Base-by-base conservation (phyloP, 2,329 filamentous ascomycete genomes). In the Xylaria digitata region DNA sequence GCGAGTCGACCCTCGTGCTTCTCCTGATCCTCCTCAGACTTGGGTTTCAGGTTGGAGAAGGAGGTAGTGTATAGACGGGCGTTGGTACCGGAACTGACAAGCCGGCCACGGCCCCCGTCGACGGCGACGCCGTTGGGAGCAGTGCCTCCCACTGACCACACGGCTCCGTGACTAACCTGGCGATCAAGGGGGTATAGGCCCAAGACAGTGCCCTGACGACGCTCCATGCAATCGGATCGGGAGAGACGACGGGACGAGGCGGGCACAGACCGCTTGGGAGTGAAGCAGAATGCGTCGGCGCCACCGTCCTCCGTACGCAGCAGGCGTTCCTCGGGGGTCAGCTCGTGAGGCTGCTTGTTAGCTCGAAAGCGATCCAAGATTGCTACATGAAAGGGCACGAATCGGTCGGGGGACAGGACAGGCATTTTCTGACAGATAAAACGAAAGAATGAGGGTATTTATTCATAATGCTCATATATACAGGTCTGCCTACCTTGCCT, bases 101-200 rank as follows among this genome's bases (percentile, higher is more conserved):
- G 79, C 30, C 86, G 86, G 30, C 89, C 90, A 65, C 85, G 85
- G 1, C 90, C 91, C 77, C 90, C 84, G 53, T 90, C 82, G 21
- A 90, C 81, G 13, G 85, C 85, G 17, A 83, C 80, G 49, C 67
- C 63, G 34, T 34, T 45, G 15, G 87, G 86, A 56, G 87, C 86
- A 9, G 87, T 76, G n/a, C 92, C 91, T 30, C 92, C 92, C 11
- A 96, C 89, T 19, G 89, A 87, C 93, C 92, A 97, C 19, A 95
- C 84, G 9, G 89, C 86, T 2, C 91, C 90, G 68, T 84, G 80
- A 76, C 91, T 94, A 67, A 88, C 81, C 75, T 89, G 83, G 63
- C 84, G 77, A 43, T 78, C 76, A 32, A 78, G 70, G 34, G 71
- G 75, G 8, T 74, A 73, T 56, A 75, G 49, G 0, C 61, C 71